Percentiles rank a stretch among this genome's conserved stretches.
Evolutionary conservation across 148 eudicot genomes (phyloP).

Genomic region (Rhododendron mucronatum): DNA sequence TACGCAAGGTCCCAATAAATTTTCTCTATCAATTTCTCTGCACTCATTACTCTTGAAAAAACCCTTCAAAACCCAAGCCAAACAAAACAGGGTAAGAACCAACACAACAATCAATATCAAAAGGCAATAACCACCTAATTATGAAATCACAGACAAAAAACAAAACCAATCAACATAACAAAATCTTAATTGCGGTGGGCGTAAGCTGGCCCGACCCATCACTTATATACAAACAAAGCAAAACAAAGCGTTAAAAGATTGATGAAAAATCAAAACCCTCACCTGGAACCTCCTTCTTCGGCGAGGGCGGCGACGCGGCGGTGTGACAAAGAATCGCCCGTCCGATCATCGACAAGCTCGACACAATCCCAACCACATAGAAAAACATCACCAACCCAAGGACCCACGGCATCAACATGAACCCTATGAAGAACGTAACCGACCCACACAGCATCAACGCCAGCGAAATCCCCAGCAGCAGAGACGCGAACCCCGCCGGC

Average conservation of each 20-base stretch:
- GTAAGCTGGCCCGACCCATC: too few relatives aligned
- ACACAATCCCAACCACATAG: slow-evolving; percentile 75
- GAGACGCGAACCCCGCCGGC: slow-evolving; percentile 87
- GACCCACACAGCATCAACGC: slow-evolving; percentile 93
- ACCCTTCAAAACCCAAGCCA: too few relatives aligned
- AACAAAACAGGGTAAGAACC: neutral
- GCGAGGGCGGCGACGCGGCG: slow-evolving; percentile 34
- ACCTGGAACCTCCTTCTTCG: slow-evolving; percentile 62
- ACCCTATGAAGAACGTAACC: slow-evolving; percentile 83
- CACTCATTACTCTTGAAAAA: too few relatives aligned
- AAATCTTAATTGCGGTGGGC: neutral
- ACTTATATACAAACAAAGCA: too few relatives aligned
- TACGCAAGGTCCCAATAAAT: too few relatives aligned
- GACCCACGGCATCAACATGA: slow-evolving; percentile 95
- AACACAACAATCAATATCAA: neutral
- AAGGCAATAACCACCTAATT: neutral
- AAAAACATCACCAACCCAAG: slow-evolving; percentile 71
- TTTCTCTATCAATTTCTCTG: too few relatives aligned
- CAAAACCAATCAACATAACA: neutral
- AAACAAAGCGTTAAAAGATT: neutral
- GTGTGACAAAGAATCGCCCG: slow-evolving; percentile 50
- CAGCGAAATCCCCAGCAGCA: slow-evolving; percentile 78
- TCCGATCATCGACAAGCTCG: slow-evolving; percentile 61
- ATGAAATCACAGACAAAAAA: neutral
- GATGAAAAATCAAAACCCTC: slow-evolving; percentile 6